Evolutionary conservation across 495 filamentous ascomycete genomes (phyloP), one percentile per base, ranked within the genome.

Genomic region (Saxophila tyrrhenica): DNA sequence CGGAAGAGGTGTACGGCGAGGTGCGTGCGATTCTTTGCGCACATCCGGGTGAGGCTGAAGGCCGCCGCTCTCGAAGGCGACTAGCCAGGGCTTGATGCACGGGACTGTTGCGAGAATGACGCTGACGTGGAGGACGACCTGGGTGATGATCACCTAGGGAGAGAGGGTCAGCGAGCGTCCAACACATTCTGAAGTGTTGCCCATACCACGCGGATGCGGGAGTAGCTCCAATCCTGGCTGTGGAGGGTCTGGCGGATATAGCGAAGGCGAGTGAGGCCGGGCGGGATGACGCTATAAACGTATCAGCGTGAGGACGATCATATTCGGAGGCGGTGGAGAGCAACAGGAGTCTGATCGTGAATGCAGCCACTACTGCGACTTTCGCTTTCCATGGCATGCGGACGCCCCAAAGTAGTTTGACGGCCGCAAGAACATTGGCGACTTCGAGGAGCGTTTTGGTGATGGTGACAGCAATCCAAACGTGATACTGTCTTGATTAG

Each of bases 51-150:
- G 41, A 3, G 41, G 41, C 7, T 44, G 41, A 3, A 44, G 41
- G 8, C 16, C 41, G n/a, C 41, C 41, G 41, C 41, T 44, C 41
- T 44, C 41, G 41, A 44, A 44, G 41, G 19, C 41, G 41, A 44
- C 41, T 3, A 44, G 41, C 41, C 41, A 60, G 9, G 57, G 52
- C 29, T 56, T 60, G 52, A 41, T 41, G 48, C 57, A 60, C 2
- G 57, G 57, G 10, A 60, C 24, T 7, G 57, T 60, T 1, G 57
- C 57, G n/a, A 55, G 32, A 7, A 55, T 55, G 35, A 60, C 48
- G 42, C 47, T 51, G 17, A 60, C 32, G 25, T 60, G 52, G n/a
- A 60, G 21, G 2, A 42, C 38, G 19, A 60, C 22, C 16, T 55
- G 46, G 10, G 39, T 51, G 24, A 44, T 42, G 48, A 60, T 60